Evolutionary conservation across 106 monocot species (phyloP).

Genomic region (Acorus gramineus): DNA sequence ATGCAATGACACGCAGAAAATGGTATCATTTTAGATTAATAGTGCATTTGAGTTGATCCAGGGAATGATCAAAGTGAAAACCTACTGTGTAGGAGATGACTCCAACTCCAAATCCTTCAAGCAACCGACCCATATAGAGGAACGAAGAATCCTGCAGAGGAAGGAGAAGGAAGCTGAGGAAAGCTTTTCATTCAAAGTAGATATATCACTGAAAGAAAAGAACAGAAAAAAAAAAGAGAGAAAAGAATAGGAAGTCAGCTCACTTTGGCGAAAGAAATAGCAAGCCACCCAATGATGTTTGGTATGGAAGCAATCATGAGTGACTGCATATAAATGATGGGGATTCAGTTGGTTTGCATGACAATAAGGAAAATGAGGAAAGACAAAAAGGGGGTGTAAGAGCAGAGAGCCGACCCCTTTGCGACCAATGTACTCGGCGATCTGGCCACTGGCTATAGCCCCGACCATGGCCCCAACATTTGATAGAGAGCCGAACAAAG

Average conservation of each 20-base stretch:
- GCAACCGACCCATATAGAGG: slow-evolving; percentile 82
- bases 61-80: neutral
- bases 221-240: too few relatives aligned
- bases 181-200: neutral
- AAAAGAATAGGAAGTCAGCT: neutral
- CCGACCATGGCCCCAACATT: slow-evolving; percentile 98
- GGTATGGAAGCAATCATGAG: slow-evolving; percentile 91
- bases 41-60: neutral
- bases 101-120: slow-evolving; percentile 94
- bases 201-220: neutral
- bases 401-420: slow-evolving; percentile 53
- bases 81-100: slow-evolving; percentile 72
- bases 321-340: slow-evolving; percentile 30
- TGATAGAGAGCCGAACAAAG: slow-evolving; percentile 81
- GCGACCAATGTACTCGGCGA: slow-evolving; percentile 85
- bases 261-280: slow-evolving; percentile 88
- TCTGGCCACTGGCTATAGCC: slow-evolving; percentile 89
- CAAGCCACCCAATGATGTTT: slow-evolving; percentile 85
- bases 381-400: neutral
- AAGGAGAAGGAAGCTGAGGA: neutral
- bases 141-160: slow-evolving; percentile 68
- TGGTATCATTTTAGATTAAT: too few relatives aligned
- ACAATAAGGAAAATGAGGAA: slow-evolving; percentile 1
- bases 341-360: neutral
- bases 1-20: slow-evolving; percentile 1